Evolutionary conservation across 768 basidiomycete species (phyloP), one percentile per base, ranked within the genome.

Genomic region (Tremella mesenterica): DNA sequence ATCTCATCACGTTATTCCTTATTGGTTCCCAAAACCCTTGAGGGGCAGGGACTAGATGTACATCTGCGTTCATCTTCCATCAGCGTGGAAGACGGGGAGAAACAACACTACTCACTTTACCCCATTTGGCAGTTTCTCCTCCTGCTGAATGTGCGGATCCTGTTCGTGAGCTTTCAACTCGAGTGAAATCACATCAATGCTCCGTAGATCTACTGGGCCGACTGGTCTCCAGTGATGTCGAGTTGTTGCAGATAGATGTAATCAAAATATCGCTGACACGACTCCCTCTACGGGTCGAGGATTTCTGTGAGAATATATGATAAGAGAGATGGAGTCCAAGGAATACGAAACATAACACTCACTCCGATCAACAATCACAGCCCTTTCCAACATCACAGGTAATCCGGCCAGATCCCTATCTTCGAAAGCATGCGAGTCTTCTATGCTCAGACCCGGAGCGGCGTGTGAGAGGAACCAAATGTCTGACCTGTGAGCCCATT

Each of bases 301-400:
- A n/a, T n/a, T n/a, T n/a, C n/a, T n/a, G n/a, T n/a, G n/a, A n/a
- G n/a, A n/a, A n/a, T n/a, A n/a, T n/a, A n/a, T n/a, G n/a, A n/a
- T n/a, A n/a, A n/a, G n/a, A n/a, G n/a, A n/a, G n/a, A n/a, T n/a
- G n/a, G n/a, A n/a, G n/a, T n/a, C n/a, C n/a, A n/a, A n/a, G n/a
- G n/a, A n/a, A 20, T 20, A 20, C 33, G 18, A 43, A 8, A 20
- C 41, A n/a, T 31, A 20, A 23, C 10, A 57, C 64, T 54, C 39
- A 69, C 70, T 63, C 49, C 71, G 58, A 52, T 72, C 71, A 12
- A 72, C 53, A 25, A 72, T 65, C 16, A 70, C 69, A 1, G 59
- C 61, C n/a, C 59, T 56, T 28, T 72, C 71, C 16, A 70, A 49
- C n/a, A 70, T 44, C 4, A 67, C 36, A 1, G 61, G 60, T 23